phyloP scores from a whole-genome alignment of 495 filamentous ascomycete species.

The Neurospora sp. region DNA sequence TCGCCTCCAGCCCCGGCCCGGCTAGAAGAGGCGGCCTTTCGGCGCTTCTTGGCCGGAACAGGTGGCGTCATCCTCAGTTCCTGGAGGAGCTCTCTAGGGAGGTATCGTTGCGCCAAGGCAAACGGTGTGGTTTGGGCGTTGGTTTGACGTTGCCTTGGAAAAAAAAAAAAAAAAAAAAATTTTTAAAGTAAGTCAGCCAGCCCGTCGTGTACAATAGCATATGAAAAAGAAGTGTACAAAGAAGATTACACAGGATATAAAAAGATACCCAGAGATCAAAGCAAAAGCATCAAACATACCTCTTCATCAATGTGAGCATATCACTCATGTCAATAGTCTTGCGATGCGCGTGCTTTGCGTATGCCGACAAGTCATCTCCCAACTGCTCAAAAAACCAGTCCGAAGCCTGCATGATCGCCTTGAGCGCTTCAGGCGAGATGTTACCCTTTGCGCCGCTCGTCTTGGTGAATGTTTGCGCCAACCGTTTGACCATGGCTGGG shows the following conservation, averaged over 20 bases:
- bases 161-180: background rate
- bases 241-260: slow-evolving; percentile 1
- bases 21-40: background rate
- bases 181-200: slow-evolving; percentile 19
- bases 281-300: slow-evolving; percentile 43
- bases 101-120: slow-evolving; percentile 67
- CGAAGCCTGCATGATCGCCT: slow-evolving; percentile 64
- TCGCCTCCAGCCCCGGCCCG: slow-evolving; percentile 2
- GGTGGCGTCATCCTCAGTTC: slow-evolving; percentile 65
- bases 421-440: slow-evolving; percentile 61
- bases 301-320: slow-evolving; percentile 68
- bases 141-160: slow-evolving; percentile 63
- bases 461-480: slow-evolving; percentile 62
- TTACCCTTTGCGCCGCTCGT: slow-evolving; percentile 51
- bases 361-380: slow-evolving; percentile 65
- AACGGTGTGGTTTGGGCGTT: slow-evolving; percentile 66
- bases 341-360: slow-evolving; percentile 70
- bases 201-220: slow-evolving; percentile 18
- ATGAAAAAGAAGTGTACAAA: slow-evolving; percentile 15
- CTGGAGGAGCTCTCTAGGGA: slow-evolving; percentile 75
- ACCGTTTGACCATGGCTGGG: slow-evolving; percentile 56
- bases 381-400: slow-evolving; percentile 87
- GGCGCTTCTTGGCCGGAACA: slow-evolving; percentile 14
- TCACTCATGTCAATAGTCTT: slow-evolving; percentile 82
- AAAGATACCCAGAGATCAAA: slow-evolving; percentile 16